Evolutionary conservation across 2,329 filamentous ascomycete genomes (phyloP), one percentile per base, ranked within the genome.

Genomic region (Lecanosticta acicola): DNA sequence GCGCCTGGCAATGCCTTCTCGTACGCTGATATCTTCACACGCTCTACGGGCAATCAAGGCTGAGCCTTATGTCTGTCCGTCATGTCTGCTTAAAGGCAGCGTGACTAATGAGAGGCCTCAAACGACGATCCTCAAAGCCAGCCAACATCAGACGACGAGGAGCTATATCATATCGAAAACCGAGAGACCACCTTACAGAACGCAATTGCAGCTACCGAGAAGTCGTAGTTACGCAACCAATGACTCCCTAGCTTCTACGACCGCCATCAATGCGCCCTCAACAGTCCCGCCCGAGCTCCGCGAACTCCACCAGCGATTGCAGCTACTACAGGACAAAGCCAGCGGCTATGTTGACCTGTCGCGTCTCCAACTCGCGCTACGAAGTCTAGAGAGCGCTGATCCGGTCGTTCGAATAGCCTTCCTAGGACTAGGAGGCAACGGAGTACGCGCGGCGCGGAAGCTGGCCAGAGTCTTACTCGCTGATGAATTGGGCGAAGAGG

Each of bases 361-460:
- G 21, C 75, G 83, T 45, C 63, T 90, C 37, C 83, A 87, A 64
- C 76, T 91, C 56, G 85, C 85, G 10, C 68, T 87, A 17, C 76
- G 80, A 52, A 81, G 84, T 17, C 61, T 83, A 51, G 78, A 79
- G 58, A 72, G 70, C 18, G 68, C 74, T 38, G 66, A 70, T 50
- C 73, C 77, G 2, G 69, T 78, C 8, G 71, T 79, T 36, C 67
- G 80, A 40, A 66, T 83, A 56, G 79, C 78, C 37, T 69, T 78
- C 72, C 62, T 61, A 39, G 62, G 61, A n/a, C 34, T 63, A 13
- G 56, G 57, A 17, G 41, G 26, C 1, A 56, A 59, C 33, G 59
- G 60, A n/a, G 50, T 74, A 50, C 61, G 65, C 14, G 76, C 76
- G 10, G 82, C 83, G 2, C 80, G 79, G 60, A 73, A 76, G 48